Conservation (phyloP, 257 asterid species). For the Lycium ferocissimum region DNA sequence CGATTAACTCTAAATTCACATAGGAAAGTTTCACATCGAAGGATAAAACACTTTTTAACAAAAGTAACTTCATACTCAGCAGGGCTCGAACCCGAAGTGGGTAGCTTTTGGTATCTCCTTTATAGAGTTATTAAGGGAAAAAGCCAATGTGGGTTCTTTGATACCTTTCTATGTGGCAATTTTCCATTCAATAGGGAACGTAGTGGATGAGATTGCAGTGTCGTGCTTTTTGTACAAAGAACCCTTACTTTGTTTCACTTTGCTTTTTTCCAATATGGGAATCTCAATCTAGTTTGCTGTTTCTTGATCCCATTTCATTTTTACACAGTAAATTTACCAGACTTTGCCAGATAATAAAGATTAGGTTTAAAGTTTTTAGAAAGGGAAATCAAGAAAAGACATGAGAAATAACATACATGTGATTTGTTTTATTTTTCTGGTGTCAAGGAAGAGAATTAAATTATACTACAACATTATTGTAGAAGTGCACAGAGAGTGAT, state of each 20-base stretch:
- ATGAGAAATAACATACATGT: too few species aligned
- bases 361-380: not conserved
- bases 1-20: too few species aligned
- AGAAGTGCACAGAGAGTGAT: too few species aligned
- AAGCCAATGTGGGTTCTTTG: not conserved
- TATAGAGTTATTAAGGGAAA: not conserved
- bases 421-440: too few species aligned
- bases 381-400: constrained; percentile 4
- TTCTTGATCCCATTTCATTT: not conserved
- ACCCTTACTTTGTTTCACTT: constrained; percentile 3
- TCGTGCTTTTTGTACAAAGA: constrained; percentile 33
- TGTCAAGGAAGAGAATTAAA: too few species aligned
- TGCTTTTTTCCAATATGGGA: not conserved
- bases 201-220: constrained; percentile 51
- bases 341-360: not conserved
- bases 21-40: too few species aligned
- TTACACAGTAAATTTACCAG: not conserved
- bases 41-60: too few species aligned
- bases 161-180: constrained; percentile 50
- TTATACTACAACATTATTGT: too few species aligned
- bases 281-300: constrained; percentile 14
- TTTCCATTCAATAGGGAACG: constrained; percentile 44
- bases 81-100: too few species aligned
- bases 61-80: too few species aligned
- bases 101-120: not conserved